Percentiles rank a stretch among this genome's conserved stretches.
Conservation (phyloP, 257 asterid genomes). For the Agastache rugosa region DNA sequence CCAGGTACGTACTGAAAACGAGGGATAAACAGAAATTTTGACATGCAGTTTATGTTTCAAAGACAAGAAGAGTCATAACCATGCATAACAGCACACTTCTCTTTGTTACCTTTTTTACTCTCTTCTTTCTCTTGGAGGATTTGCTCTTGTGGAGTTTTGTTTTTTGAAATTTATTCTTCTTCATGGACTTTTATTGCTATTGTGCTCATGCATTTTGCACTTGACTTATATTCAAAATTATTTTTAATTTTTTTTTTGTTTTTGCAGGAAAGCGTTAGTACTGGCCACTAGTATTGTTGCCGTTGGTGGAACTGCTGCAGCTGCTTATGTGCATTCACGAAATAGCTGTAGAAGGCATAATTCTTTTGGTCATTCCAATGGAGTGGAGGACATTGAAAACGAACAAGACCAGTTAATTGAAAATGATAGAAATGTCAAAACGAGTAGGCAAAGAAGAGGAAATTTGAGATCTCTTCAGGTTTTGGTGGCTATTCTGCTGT, state of each 20-base stretch:
- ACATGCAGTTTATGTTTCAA: constrained; percentile 5
- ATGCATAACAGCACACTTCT: background rate
- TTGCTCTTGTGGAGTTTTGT: constrained; percentile 7
- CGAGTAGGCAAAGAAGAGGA: constrained; percentile 81
- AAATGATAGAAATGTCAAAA: constrained; percentile 60
- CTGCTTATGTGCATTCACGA: constrained; percentile 76
- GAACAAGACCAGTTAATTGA: constrained; percentile 51
- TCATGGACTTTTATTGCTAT: constrained; percentile 11
- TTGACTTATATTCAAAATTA: background rate
- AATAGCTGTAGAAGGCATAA: constrained; percentile 47
- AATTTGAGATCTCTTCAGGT: constrained; percentile 87
- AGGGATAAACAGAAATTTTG: constrained; percentile 5
- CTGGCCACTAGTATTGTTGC: constrained; percentile 86
- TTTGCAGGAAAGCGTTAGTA: constrained; percentile 76
- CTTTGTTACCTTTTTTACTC: constrained; percentile 12
- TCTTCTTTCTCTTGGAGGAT: constrained; percentile 23
- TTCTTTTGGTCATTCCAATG: constrained; percentile 55
- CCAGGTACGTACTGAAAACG: background rate
- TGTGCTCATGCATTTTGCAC: background rate
- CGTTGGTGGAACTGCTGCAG: constrained; percentile 93
- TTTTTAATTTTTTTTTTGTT: background rate
- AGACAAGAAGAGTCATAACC: background rate
- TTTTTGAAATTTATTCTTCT: background rate
- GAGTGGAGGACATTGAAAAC: constrained; percentile 46
- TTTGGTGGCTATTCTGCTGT: constrained; percentile 84